Evolutionary conservation across 2,329 filamentous ascomycete species (phyloP).

Genomic region (Stachybotrys echinatus): DNA sequence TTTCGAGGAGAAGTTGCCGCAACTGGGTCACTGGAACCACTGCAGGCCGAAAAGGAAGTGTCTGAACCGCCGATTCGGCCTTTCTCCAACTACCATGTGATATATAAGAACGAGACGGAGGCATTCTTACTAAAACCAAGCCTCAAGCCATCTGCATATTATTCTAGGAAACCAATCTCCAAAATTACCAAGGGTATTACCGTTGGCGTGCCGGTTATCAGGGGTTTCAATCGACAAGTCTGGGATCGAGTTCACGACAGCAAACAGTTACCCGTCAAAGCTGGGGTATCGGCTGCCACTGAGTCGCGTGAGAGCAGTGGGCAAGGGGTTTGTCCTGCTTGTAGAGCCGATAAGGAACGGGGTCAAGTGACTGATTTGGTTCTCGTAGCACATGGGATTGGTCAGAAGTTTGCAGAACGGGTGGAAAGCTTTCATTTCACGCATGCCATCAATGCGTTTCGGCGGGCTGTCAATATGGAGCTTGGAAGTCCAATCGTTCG

Average conservation of each 20-base stretch:
- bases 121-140: conserved; percentile 86
- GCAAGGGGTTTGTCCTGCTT: conserved; percentile 45
- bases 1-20: conserved; percentile 55
- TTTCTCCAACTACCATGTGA: conserved; percentile 73
- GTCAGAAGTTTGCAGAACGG: conserved; percentile 89
- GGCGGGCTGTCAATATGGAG: conserved; percentile 81
- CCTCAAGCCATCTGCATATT: conserved; percentile 78
- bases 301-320: conserved; percentile 22
- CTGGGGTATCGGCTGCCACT: conserved; percentile 17
- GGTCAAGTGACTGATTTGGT: conserved; percentile 81
- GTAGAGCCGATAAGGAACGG: conserved; percentile 56
- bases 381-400: conserved; percentile 90
- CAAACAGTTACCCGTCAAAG: conserved; percentile 25
- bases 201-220: conserved; percentile 81
- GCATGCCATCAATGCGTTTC: conserved; percentile 87
- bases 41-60: conserved; percentile 18
- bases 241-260: conserved; percentile 70
- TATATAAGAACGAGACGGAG: conserved; percentile 72
- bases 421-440: conserved; percentile 98
- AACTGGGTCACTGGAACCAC: conserved; percentile 41
- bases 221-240: conserved; percentile 73
- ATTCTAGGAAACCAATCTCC: conserved; percentile 72
- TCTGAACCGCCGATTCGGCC: conserved; percentile 43
- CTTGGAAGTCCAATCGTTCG: conserved; percentile 70
- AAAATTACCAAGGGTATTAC: conserved; percentile 80